A percentile compares a stretch with the other conserved stretches of the same genome.
Conservation (phyloP, 345 rosid species). For the Citrus medica region DNA sequence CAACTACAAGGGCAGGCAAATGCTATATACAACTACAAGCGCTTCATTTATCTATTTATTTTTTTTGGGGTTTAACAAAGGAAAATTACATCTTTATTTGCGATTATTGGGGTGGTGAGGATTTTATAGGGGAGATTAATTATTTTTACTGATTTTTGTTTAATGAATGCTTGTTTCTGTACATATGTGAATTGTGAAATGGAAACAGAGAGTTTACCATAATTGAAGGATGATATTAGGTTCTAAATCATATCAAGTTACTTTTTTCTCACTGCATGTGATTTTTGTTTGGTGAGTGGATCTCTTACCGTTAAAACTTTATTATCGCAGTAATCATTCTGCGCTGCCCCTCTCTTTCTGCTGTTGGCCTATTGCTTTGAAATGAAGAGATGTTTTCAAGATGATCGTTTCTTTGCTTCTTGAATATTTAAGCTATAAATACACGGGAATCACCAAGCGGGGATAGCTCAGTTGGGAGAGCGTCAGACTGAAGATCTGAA, state of each 20-base stretch:
- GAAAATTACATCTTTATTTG: background rate
- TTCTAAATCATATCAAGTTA: background rate
- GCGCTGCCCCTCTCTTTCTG: background rate
- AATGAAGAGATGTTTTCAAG: too few species aligned
- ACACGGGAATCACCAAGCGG: constrained; percentile 18
- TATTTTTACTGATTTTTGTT: background rate
- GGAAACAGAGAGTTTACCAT: background rate
- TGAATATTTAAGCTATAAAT: fast-evolving
- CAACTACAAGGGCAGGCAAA: background rate
- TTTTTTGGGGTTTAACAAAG: too few species aligned
- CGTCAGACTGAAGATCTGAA: constrained; percentile 99
- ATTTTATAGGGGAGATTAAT: background rate
- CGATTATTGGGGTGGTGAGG: background rate
- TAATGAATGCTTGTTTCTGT: background rate
- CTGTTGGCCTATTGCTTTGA: background rate
- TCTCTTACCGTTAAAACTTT: background rate
- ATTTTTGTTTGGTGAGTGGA: background rate
- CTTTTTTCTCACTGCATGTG: background rate
- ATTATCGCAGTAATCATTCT: background rate
- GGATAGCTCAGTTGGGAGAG: constrained; percentile 99
- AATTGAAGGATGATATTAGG: background rate
- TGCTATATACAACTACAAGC: background rate
- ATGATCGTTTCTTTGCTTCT: too few species aligned
- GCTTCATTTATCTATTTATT: background rate
- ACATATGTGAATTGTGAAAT: background rate